Percentiles rank a stretch among this genome's conserved stretches.
Evolutionary conservation across 306 rosid species (phyloP).

Genomic region (Gillenia trifoliata): DNA sequence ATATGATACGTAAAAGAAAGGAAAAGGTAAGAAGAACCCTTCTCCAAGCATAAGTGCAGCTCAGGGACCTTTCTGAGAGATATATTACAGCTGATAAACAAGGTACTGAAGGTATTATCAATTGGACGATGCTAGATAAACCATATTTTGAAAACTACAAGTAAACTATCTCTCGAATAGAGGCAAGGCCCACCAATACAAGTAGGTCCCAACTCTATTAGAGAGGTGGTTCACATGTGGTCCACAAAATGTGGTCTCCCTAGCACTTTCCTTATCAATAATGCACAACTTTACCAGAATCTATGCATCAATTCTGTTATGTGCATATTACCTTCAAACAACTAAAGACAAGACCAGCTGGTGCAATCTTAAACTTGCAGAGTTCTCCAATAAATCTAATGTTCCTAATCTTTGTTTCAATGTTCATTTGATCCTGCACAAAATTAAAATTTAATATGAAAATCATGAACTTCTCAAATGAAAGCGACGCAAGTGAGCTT

Average conservation of each 20-base stretch:
- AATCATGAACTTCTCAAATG: neutral
- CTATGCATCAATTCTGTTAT: neutral
- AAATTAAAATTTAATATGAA: slow-evolving; percentile 22
- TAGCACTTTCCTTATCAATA: neutral
- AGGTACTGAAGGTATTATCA: neutral
- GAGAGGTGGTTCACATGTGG: neutral
- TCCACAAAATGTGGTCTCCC: neutral
- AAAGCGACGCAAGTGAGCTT: neutral
- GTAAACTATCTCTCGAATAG: neutral
- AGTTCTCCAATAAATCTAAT: slow-evolving; percentile 98
- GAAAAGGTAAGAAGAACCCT: neutral
- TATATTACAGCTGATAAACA: neutral
- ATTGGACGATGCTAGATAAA: neutral
- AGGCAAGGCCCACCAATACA: neutral
- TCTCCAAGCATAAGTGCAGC: neutral
- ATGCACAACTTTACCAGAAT: neutral
- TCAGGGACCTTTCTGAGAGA: neutral
- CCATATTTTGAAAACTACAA: neutral
- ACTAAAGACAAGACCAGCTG: slow-evolving; percentile 84
- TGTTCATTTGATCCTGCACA: slow-evolving; percentile 97
- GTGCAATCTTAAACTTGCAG: slow-evolving; percentile 89
- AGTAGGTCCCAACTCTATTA: neutral
- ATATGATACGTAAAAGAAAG: neutral
- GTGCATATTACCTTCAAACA: slow-evolving; percentile 82
- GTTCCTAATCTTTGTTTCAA: slow-evolving; percentile 94